Evolutionary conservation across 345 rosid species (phyloP), one percentile per base, ranked within the genome.

Genomic region (Psidium guajava): DNA sequence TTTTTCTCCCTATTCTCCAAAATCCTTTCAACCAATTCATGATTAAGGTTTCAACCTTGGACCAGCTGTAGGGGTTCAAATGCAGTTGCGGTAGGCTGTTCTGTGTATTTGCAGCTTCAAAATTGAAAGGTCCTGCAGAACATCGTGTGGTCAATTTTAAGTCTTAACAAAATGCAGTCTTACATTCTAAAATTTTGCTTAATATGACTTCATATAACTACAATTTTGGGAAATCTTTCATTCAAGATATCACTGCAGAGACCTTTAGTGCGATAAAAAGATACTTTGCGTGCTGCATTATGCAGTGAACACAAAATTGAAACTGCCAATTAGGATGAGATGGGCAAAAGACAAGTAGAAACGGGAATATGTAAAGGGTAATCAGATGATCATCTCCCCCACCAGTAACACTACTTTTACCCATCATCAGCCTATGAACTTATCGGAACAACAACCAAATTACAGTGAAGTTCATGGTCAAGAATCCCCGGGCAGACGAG

Each of bases 11-110:
- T 36, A 5, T 36, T 18, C 40, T 69, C 2, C 3, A 69, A 59
- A 64, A 44, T 5, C 80, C 55, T 12, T 54, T 18, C 47, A 81
- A 53, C 50, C 27, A 69, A 18, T 18, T 0, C 18, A 69, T 1
- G 7, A 69, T 69, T 64, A 36, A 69, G 13, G 80, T 69, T 28
- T 57, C 84, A 86, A 97, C 99, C 98, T 97, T 97, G 86, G 99
- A 94, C 99, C 99, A 97, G 88, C 98, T 95, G 89, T 92, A 87
- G 50, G 69, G 93, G 92, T 97, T 97, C 84, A 95, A 92, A 86
- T 93, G 96, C 89, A 97, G 86, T 55, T 73, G 89, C 55, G 94
- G 95, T 81, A 88, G 85, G 87, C 85, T 73, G 40, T 86, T 83
- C 21, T 83, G 83, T 49, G 83, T 89, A 73, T 87, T 88, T 51